Base-by-base conservation (phyloP, 2,329 filamentous ascomycete genomes). In the Colletotrichum lentis region DNA sequence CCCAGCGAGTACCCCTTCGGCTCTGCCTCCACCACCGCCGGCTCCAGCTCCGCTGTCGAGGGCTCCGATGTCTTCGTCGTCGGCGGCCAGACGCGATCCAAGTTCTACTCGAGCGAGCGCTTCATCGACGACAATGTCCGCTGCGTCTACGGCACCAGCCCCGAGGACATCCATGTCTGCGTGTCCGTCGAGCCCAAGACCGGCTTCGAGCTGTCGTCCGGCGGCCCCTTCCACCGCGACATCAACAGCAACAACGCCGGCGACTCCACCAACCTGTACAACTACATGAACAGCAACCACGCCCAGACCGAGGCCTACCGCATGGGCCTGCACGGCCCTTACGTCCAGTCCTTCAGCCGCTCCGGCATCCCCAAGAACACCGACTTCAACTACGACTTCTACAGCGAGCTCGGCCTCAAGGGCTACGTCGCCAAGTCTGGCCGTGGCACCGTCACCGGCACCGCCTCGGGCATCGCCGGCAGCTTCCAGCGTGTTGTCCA, bases 261-360 rank as follows among this genome's bases (percentile, higher is more conserved):
- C 5, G 78, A 76, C 46, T 85, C 82, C 70, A 88, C 80, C 43
- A 86, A 82, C 64, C 80, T 91, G 0, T 90, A 89, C 76, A 89
- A 86, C 77, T 91, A 90, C 79, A 90, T 90, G 85, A 91, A 91
- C 80, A 88, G 85, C 16, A 84, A 83, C 47, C 89, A 91, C 68
- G 84, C 83, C 2, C 84, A 87, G 75, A 91, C 88, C 1, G 89
- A 91, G 73, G 74, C 77, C 14, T 90, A 77, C 77, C 84, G 89
- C 39, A 85, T 84, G 75, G 89, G 89, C 4, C 80, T 91, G 49
- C 87, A 90, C 73, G 89, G 89, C 1, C 89, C 89, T 0, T 91
- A 91, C 71, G 83, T 85, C 3, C 81, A 91, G 74, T 77, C 81
- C 10, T 91, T 91, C 76, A 85, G 84, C 16, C 83, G 86, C 69